Conservation (phyloP, 2,329 filamentous ascomycete genomes). For the Lecanicillium sp. region DNA sequence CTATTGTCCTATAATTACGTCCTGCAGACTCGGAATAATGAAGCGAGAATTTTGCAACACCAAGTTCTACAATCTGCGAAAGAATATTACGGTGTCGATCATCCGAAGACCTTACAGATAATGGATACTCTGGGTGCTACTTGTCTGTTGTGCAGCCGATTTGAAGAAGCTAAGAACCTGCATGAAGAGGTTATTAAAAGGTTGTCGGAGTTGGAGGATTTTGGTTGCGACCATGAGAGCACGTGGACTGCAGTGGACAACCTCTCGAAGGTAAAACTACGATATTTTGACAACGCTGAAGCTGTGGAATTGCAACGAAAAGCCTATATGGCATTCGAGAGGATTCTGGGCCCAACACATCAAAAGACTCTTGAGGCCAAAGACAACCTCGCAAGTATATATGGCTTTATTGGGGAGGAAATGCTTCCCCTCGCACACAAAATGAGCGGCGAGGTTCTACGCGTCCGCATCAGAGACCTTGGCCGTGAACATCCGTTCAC, state of each 20-base stretch:
- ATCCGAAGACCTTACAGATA: slow-evolving; percentile 4
- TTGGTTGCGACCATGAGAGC: slow-evolving; percentile 1
- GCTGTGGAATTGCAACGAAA: neutral
- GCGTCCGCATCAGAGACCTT: neutral
- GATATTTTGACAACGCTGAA: neutral
- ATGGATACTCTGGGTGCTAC: slow-evolving; percentile 8
- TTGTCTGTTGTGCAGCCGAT: slow-evolving; percentile 3
- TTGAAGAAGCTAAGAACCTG: neutral
- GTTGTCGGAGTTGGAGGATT: neutral
- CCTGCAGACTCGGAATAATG: slow-evolving; percentile 4
- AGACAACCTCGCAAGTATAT: slow-evolving; percentile 1
- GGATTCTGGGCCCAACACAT: neutral
- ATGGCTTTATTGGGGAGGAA: neutral
- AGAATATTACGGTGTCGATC: neutral
- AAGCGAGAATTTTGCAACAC: neutral
- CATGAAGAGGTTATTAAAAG: neutral
- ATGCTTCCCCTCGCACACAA: neutral
- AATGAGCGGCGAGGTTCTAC: slow-evolving; percentile 2
- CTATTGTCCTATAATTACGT: slow-evolving; percentile 4
- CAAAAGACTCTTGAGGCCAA: slow-evolving; percentile 6
- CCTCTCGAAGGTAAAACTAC: neutral
- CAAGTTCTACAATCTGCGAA: neutral
- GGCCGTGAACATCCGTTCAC: slow-evolving; percentile 6
- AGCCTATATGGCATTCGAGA: neutral
- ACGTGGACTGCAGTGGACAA: slow-evolving; percentile 3